Conservation (phyloP, 2,329 filamentous ascomycete species). For the Myriosclerotinia scirpicola region DNA sequence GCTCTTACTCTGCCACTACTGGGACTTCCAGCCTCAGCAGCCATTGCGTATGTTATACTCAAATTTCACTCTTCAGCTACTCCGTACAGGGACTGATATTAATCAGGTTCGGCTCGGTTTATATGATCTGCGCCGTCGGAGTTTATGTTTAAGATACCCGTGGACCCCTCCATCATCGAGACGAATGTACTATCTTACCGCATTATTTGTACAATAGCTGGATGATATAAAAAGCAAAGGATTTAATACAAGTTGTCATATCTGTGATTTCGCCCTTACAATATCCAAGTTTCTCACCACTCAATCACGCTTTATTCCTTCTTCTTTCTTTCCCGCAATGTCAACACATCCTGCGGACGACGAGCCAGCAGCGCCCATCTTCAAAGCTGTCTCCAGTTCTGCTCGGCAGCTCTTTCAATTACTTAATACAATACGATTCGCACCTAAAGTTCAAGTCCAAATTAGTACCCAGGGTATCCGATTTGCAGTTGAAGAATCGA, state of each 20-base stretch:
- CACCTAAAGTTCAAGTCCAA: conserved; percentile 61
- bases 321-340: conserved; percentile 31
- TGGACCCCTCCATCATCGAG: conserved; percentile 26
- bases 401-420: conserved; percentile 71
- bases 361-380: conserved; percentile 51
- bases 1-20: conserved; percentile 73
- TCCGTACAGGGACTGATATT: conserved; percentile 27
- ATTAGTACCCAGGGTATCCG: conserved; percentile 83
- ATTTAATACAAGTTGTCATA: conserved; percentile 25
- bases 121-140: conserved; percentile 98
- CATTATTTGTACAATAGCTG: conserved; percentile 40
- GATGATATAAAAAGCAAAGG: conserved; percentile 37
- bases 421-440: conserved; percentile 58
- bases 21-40: conserved; percentile 82
- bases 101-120: conserved; percentile 83
- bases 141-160: conserved; percentile 81
- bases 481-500: conserved; percentile 83
- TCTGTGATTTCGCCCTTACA: conserved; percentile 28
- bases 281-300: conserved; percentile 10
- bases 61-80: conserved; percentile 4
- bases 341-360: conserved; percentile 33
- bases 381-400: conserved; percentile 75
- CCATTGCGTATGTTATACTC: conserved; percentile 73
- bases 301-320: neutral
- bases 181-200: conserved; percentile 32